A percentile compares a stretch with the other conserved stretches of the same genome.
Evolutionary conservation across 495 filamentous ascomycete species (phyloP).

Genomic region (Wilcoxina mikolae): DNA sequence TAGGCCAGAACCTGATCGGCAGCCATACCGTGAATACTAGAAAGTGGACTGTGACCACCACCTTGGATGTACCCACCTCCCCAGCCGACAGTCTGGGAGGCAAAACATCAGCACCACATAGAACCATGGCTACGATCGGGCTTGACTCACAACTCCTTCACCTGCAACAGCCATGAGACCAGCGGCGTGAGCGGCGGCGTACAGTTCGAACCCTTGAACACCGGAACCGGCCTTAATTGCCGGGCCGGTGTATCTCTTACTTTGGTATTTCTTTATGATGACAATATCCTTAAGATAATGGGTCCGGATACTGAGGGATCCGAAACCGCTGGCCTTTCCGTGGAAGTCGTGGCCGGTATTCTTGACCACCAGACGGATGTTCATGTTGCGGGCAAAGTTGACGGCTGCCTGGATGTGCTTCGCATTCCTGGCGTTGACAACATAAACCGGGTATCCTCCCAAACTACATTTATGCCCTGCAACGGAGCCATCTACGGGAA

Average conservation of each 20-base stretch:
- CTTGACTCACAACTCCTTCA: slow-evolving; percentile 26
- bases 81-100: slow-evolving; percentile 33
- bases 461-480: slow-evolving; percentile 33
- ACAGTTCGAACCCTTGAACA: slow-evolving; percentile 39
- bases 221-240: slow-evolving; percentile 46
- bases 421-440: slow-evolving; percentile 42
- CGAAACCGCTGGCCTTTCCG: slow-evolving; percentile 38
- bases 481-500: slow-evolving; percentile 28
- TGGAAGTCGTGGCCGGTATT: slow-evolving; percentile 58
- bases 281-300: slow-evolving; percentile 41
- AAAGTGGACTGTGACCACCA: slow-evolving; percentile 45
- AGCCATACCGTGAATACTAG: slow-evolving; percentile 39
- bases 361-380: slow-evolving; percentile 47
- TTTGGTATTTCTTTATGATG: slow-evolving; percentile 11
- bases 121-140: slow-evolving; percentile 10
- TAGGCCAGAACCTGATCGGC: slow-evolving; percentile 42
- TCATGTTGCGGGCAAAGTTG: slow-evolving; percentile 46
- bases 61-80: slow-evolving; percentile 41
- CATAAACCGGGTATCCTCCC: slow-evolving; percentile 45
- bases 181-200: slow-evolving; percentile 33
- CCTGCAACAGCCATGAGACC: slow-evolving; percentile 41
- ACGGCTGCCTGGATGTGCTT: slow-evolving; percentile 44
- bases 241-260: slow-evolving; percentile 33
- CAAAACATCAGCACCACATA: not conserved
- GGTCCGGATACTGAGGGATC: slow-evolving; percentile 48